These are phyloP conservation scores for Talaromyces wortmannii DNA, from an alignment of 495 filamentous ascomycete genomes.

Conservation along the genomic window DNA sequence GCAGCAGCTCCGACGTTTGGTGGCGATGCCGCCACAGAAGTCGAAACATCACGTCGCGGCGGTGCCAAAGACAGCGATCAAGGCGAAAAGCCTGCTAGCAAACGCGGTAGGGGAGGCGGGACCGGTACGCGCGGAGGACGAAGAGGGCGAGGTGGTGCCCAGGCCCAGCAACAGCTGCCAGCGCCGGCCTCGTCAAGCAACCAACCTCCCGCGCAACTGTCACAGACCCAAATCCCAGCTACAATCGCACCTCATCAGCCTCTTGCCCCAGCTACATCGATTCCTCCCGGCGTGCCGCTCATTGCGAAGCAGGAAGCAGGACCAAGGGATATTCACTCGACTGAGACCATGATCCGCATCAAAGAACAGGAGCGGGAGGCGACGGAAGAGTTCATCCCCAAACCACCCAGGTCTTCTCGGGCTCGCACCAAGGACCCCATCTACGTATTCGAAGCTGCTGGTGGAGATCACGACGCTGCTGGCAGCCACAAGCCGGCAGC, in stretches of 20 bases:
- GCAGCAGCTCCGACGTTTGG: constrained; percentile 70
- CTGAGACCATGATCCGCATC: constrained; percentile 10
- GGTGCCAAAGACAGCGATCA: constrained; percentile 42
- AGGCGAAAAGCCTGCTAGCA: constrained; percentile 47
- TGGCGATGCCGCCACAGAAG: constrained; percentile 50
- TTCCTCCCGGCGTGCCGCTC: constrained; percentile 5
- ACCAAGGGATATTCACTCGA: constrained; percentile 17
- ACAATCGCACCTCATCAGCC: constrained; percentile 11
- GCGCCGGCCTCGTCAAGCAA: not conserved
- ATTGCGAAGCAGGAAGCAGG: constrained; percentile 26
- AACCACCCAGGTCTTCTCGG: constrained; percentile 20
- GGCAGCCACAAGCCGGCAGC: constrained; percentile 12
- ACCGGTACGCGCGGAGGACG: constrained; percentile 27
- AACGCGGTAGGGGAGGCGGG: constrained; percentile 39
- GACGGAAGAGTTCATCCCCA: constrained; percentile 11
- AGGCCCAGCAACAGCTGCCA: constrained; percentile 20
- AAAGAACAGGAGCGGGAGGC: constrained; percentile 23
- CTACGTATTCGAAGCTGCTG: constrained; percentile 29
- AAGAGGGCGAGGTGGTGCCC: constrained; percentile 26
- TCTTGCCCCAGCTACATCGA: constrained; percentile 5
- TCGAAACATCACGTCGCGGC: constrained; percentile 41
- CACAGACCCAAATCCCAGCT: constrained; percentile 13
- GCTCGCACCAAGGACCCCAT: constrained; percentile 30
- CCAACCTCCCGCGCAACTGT: constrained; percentile 2
- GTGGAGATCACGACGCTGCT: constrained; percentile 3